These are phyloP conservation scores for Penicillium cataractarum DNA, from an alignment of 495 filamentous ascomycete genomes.

Conservation along the genomic window DNA sequence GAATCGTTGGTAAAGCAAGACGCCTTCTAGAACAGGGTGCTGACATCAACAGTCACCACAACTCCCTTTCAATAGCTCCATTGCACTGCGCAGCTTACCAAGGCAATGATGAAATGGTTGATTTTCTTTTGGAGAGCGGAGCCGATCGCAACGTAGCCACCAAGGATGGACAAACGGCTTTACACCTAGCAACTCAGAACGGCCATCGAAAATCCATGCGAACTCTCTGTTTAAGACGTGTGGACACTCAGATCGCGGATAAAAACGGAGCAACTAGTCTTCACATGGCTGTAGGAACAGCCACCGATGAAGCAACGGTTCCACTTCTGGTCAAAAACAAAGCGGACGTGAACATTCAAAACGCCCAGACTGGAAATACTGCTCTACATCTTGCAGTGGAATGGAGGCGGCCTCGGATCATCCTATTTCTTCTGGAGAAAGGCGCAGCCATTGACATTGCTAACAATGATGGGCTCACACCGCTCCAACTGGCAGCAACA, in stretches of 20 bases:
- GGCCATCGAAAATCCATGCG: slow-evolving; percentile 38
- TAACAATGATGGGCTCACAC: slow-evolving; percentile 32
- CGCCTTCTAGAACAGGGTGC: slow-evolving; percentile 37
- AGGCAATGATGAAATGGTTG: slow-evolving; percentile 45
- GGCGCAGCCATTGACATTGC: slow-evolving; percentile 28
- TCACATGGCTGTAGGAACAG: slow-evolving; percentile 37
- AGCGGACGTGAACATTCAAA: slow-evolving; percentile 32
- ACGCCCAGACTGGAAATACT: slow-evolving; percentile 35
- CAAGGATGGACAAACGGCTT: slow-evolving; percentile 30
- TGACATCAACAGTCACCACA: slow-evolving; percentile 29
- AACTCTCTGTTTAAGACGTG: too few species aligned
- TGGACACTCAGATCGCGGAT: too few species aligned
- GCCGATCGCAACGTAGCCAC: slow-evolving; percentile 30
- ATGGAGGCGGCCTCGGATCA: slow-evolving; percentile 30
- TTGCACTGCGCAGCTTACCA: slow-evolving; percentile 42
- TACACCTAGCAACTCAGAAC: slow-evolving; percentile 33
- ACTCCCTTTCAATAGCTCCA: slow-evolving; percentile 26
- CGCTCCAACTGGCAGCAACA: slow-evolving; percentile 37
- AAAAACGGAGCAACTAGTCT: too few species aligned
- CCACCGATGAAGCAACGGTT: slow-evolving; percentile 33
- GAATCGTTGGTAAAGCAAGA: slow-evolving; percentile 27
- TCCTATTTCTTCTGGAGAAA: slow-evolving; percentile 36
- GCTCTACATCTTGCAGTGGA: slow-evolving; percentile 38
- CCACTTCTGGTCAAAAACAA: slow-evolving; percentile 32
- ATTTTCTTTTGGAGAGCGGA: slow-evolving; percentile 35